Base-by-base conservation (phyloP, 805 yeast genomes). In the Sungouiozyma intestinalis region DNA sequence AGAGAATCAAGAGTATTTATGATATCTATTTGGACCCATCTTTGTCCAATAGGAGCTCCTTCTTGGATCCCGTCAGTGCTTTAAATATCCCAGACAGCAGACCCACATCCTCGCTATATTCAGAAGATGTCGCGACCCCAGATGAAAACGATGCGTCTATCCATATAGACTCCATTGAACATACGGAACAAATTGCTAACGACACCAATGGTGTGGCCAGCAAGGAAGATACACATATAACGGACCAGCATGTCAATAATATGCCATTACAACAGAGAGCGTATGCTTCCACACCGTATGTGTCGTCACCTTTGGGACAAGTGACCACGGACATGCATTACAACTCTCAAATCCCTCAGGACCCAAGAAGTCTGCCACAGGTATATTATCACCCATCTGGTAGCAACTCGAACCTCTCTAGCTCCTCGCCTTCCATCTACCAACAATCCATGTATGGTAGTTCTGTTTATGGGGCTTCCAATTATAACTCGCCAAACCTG, bases 1-100 rank as follows among this genome's bases (percentile, higher is more conserved):
- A 73, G 45, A 72, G 90, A 62, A 76, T 83, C 81, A 81, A 77
- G 55, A 80, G 87, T 33, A 82, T 83, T n/a, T 83, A 83, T 60
- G 75, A 74, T 39, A 83, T 82, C 17, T 83, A 83, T 51, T 77
- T 83, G 51, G 85, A 82, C 41, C n/a, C 18, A 7, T 24, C 29
- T 7, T 11, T 24, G 6, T 24, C 29, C 9, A 24, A 24, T 11
- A 69, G 81, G 4, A 36, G 24, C 13, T 36, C 39, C 7, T 36
- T 19, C 17, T 20, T 15, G 15, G 16, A 5, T 16, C 16, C 17
- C 8, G 18, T 21, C 29, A 24, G 29, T 24, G 29, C 29, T 24
- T 24, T 24, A 11, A 24, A 24, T 11, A 24, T 24, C 29, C 29
- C 29, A 7, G 29, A 24, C 15, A 16, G 38, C n/a, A 8, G n/a